Evolutionary conservation across 2,329 filamentous ascomycete genomes (phyloP).

Genomic region (Hypomyces perniciosus): DNA sequence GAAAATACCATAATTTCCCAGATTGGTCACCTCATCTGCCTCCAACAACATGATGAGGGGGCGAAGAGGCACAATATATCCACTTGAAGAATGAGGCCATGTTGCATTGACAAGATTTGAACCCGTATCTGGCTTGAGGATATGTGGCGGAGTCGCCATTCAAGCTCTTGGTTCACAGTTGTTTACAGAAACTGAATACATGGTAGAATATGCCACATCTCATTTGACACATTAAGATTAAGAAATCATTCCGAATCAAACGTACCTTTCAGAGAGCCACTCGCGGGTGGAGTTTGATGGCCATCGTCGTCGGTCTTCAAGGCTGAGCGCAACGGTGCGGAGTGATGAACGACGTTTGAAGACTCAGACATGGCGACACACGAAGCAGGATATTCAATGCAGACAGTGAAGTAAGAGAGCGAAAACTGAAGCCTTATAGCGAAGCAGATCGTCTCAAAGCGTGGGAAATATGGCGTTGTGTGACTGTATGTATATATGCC

Average conservation of each 20-base stretch:
- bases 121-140: too few relatives aligned
- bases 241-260: slow-evolving; percentile 12
- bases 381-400: too few relatives aligned
- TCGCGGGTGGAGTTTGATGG: slow-evolving; percentile 31
- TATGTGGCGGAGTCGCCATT: too few relatives aligned
- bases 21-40: slow-evolving; percentile 1
- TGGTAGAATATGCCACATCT: neutral
- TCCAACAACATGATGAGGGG: slow-evolving; percentile 1
- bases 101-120: neutral
- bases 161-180: too few relatives aligned
- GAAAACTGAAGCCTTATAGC: too few relatives aligned
- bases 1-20: neutral
- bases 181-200: neutral
- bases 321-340: slow-evolving; percentile 32
- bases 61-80: neutral
- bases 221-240: neutral
- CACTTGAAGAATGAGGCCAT: neutral
- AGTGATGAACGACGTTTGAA: slow-evolving; percentile 16
- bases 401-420: too few relatives aligned
- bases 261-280: slow-evolving; percentile 39
- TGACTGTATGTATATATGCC: too few relatives aligned
- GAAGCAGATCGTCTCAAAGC: too few relatives aligned
- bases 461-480: too few relatives aligned
- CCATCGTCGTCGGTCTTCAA: slow-evolving; percentile 39
- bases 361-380: slow-evolving; percentile 21